These are phyloP conservation scores for Rhinocladiella similis DNA, from an alignment of 2,329 filamentous ascomycete species.

Conservation along the genomic window DNA sequence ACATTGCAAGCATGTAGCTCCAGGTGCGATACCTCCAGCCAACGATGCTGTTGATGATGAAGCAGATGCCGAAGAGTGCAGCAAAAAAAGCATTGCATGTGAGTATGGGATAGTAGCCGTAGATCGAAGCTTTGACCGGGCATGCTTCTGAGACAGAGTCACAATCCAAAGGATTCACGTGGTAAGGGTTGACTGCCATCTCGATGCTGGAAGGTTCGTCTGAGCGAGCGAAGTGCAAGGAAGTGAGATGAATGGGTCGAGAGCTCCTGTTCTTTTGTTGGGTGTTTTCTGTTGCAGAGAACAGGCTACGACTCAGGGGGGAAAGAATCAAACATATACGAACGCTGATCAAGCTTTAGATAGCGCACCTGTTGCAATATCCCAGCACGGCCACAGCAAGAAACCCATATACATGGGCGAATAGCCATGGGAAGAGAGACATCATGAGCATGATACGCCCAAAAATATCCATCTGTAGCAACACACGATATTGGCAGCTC, in stretches of 20 bases:
- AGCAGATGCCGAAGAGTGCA: conserved; percentile 50
- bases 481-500: neutral
- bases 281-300: neutral
- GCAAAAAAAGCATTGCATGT: conserved; percentile 54
- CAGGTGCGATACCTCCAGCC: conserved; percentile 55
- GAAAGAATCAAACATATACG: too few species aligned
- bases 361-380: too few species aligned
- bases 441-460: neutral
- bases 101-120: conserved; percentile 54
- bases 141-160: conserved; percentile 38
- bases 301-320: too few species aligned
- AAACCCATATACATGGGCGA: neutral
- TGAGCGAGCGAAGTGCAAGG: too few species aligned
- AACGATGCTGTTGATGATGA: conserved; percentile 49
- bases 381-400: too few species aligned
- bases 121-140: conserved; percentile 48
- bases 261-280: neutral
- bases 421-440: neutral
- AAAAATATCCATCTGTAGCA: neutral
- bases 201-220: neutral
- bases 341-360: too few species aligned
- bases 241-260: too few species aligned
- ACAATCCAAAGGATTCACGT: conserved; percentile 21
- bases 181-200: conserved; percentile 13
- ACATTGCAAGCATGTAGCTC: conserved; percentile 52